Evolutionary conservation across 1,139 yeast genomes (phyloP).

Genomic region (Kurtzmaniella quercitrusa): DNA sequence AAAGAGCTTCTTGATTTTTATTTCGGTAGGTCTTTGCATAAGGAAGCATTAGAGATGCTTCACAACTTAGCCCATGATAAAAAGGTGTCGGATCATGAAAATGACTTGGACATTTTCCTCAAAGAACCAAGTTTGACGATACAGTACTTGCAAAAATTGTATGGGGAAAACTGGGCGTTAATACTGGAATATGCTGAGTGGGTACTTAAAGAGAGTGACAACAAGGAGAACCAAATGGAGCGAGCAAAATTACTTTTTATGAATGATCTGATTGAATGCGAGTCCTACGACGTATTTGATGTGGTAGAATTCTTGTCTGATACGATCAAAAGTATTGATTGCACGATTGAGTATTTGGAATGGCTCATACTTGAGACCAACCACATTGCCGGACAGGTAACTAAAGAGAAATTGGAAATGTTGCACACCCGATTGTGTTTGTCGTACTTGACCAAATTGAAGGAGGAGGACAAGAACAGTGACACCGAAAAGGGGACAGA

Average conservation of each 20-base stretch:
- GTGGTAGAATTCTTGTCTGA: constrained; percentile 47
- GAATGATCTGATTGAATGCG: constrained; percentile 62
- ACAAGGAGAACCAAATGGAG: constrained; percentile 31
- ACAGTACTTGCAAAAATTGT: constrained; percentile 61
- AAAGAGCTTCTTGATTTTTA: constrained; percentile 80
- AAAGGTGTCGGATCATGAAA: constrained; percentile 15
- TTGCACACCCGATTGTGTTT: constrained; percentile 54
- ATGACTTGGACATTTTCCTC: constrained; percentile 25
- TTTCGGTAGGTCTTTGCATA: constrained; percentile 58
- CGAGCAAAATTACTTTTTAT: constrained; percentile 49
- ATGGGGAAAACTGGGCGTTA: constrained; percentile 45
- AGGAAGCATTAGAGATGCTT: constrained; percentile 63
- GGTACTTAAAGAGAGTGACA: constrained; percentile 36
- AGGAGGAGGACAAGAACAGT: constrained; percentile 13
- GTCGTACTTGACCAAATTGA: constrained; percentile 44
- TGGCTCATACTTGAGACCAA: constrained; percentile 44
- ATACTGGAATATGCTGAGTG: constrained; percentile 57
- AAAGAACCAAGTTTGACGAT: constrained; percentile 50
- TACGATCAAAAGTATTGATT: constrained; percentile 19
- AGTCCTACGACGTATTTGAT: constrained; percentile 48
- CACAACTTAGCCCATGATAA: constrained; percentile 29
- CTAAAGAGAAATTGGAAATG: constrained; percentile 18
- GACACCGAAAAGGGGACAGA: constrained; percentile 14
- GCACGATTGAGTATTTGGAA: constrained; percentile 59
- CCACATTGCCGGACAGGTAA: constrained; percentile 34